Evolutionary conservation across 192 early-diverging fungal genomes (phyloP), one percentile per base, ranked within the genome.

Genomic region (Backusella australiensis): DNA sequence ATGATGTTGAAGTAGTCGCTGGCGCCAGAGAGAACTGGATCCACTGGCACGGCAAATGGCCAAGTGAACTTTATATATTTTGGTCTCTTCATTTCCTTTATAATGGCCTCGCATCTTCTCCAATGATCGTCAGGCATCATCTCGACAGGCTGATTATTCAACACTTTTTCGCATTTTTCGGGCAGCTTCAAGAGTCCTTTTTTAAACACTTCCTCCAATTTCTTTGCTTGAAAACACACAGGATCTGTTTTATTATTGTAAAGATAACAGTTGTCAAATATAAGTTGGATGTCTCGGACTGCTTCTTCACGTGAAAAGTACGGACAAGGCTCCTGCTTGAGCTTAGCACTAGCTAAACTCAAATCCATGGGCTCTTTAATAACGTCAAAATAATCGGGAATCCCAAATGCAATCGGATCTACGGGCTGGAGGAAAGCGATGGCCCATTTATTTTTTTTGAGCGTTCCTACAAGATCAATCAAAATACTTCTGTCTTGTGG

Each of bases 11-110:
- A 87, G 85, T 99, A 99, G 67, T 90, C 90, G 19, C 93, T 93
- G 32, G 97, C 93, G 59, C 87, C 86, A 79, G 96, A 87, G 6
- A 87, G 88, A 26, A 90, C 86, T 12, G 90, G 92, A 77, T 98
- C 96, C 39, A 99, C 97, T 1, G 98, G 96, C 69, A 86, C 83
- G 36, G 88, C 76, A 73, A 95, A 95, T 23, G 91, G 92, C 80
- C 80, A 81, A 46, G 44, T 75, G 6, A 74, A 52, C 7, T 23
- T 39, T 9, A 11, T 3, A 52, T 81, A 49, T 29, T 77, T 73
- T 11, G 34, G 53, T n/a, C 75, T 77, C 15, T 69, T 74, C 76
- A 81, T 46, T 59, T 81, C 80, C 69, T 81, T 77, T 23, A 81
- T 11, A 34, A 73, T 52, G 6, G 68, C 39, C 39, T 75, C 66